Base-by-base conservation (phyloP, 2,329 filamentous ascomycete genomes). In the Huntiella abstrusa region DNA sequence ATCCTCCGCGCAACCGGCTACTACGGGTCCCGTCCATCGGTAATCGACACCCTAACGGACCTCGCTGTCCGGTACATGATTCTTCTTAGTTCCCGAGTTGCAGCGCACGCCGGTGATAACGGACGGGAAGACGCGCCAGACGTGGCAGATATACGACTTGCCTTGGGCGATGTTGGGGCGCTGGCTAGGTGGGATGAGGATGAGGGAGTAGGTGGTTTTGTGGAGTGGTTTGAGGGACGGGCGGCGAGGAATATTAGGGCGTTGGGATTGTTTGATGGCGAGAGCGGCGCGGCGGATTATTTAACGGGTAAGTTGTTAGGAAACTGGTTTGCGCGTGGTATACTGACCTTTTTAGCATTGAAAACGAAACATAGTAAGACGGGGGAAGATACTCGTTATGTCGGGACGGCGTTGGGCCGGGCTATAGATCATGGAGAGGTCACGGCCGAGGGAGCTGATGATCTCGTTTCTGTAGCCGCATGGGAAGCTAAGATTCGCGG, bases 361-460 rank as follows among this genome's bases (percentile, higher is more conserved):
- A 95, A 93, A 62, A 91, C 87, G 63, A 94, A 92, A 58, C 83
- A 93, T 60, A 86, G 80, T 63, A 92, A 91, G 55, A 83, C 81
- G 1, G 83, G 82, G 51, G 85, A 92, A 56, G 86, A 93, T 56
- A 79, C 80, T 7, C 80, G 88, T 55, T 93, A 85, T 59, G 75
- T 80, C 53, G 85, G 84, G 28, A 94, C 88, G 0, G 72, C 91
- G 0, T 67, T 96, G 8, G 88, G 88, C 3, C 78, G 78, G 53
- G 67, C 70, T 39, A 71, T 71, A 42, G 84, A 93, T 53, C 72
- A 78, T 48, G 75, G 75, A 55, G 73, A 80, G 5, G 65, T 94
- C 22, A 67, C 78, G 44, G 79, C 93, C 44, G 86, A 93, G 58
- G 49, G 45, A 28, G 83, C 83, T 15, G 68, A 74, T 33, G 50